These are phyloP conservation scores for Monosporascus cannonballus DNA, from an alignment of 2,329 filamentous ascomycete species.

Conservation along the genomic window DNA sequence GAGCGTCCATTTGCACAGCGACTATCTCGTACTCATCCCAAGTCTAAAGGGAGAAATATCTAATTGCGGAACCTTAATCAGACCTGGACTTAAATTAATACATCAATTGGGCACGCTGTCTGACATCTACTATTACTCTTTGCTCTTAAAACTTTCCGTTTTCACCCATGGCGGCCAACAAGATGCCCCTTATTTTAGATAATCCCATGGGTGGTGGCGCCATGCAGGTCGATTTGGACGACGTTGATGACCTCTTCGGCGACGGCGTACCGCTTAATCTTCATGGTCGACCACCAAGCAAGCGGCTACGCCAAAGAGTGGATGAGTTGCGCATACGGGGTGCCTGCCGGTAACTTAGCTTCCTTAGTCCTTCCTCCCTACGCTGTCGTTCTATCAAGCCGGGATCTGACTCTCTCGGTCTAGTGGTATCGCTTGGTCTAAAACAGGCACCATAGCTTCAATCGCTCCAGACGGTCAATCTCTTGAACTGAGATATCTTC, in stretches of 20 bases:
- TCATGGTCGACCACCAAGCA: conserved; percentile 47
- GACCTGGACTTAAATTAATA: no score
- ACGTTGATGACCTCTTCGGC: conserved; percentile 71
- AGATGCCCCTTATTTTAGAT: conserved; percentile 49
- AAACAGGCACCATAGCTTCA: conserved; percentile 75
- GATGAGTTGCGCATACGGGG: conserved; percentile 71
- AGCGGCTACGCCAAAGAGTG: conserved; percentile 64
- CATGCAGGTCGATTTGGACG: conserved; percentile 48
- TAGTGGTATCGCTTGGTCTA: conserved; percentile 84
- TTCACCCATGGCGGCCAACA: conserved; percentile 28
- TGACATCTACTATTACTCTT: background rate
- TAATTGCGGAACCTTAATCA: no score
- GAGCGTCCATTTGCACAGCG: no score
- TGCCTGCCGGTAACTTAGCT: conserved; percentile 68
- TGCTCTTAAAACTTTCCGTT: background rate
- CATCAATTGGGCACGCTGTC: background rate
- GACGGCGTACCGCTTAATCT: conserved; percentile 57
- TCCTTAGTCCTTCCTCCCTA: background rate
- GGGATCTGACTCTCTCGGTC: conserved; percentile 10
- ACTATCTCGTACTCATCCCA: no score
- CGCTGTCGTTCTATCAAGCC: background rate
- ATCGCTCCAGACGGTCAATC: conserved; percentile 66
- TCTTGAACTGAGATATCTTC: conserved; percentile 68
- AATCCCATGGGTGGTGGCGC: conserved; percentile 46
- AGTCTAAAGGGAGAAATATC: no score